A percentile compares a stretch with the other conserved stretches of the same genome.
These are phyloP conservation scores for Naganishia vaughanmartiniae DNA, from an alignment of 768 basidiomycete species.

Conservation along the genomic window DNA sequence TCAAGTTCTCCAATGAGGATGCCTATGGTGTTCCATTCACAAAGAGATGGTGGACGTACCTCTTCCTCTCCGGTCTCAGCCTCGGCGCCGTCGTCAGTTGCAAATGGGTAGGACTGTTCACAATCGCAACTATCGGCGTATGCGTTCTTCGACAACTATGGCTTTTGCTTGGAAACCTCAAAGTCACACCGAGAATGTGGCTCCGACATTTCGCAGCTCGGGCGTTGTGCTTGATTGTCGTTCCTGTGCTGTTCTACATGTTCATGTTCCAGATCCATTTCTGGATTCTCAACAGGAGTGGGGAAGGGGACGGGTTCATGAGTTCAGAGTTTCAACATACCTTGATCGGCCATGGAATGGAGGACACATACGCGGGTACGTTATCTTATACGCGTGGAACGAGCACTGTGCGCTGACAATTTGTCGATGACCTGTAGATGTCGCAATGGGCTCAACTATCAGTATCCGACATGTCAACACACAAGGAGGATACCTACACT, in stretches of 20 bases:
- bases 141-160: slow-evolving; percentile 83
- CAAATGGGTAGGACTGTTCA: slow-evolving; percentile 99
- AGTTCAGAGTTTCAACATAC: slow-evolving; percentile 98
- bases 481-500: slow-evolving; percentile 98
- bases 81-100: slow-evolving; percentile 89
- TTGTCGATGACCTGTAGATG: slow-evolving; percentile 57
- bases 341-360: slow-evolving; percentile 80
- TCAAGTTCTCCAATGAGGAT: slow-evolving; percentile 87
- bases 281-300: slow-evolving; percentile 77
- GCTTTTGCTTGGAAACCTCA: slow-evolving; percentile 80
- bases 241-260: slow-evolving; percentile 91
- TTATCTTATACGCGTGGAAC: not conserved
- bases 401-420: not conserved
- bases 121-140: slow-evolving; percentile 86
- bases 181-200: slow-evolving; percentile 71
- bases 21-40: slow-evolving; percentile 62
- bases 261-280: slow-evolving; percentile 95
- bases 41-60: slow-evolving; percentile 87
- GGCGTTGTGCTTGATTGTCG: slow-evolving; percentile 78
- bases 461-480: slow-evolving; percentile 89
- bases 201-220: slow-evolving; percentile 82
- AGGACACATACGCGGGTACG: slow-evolving; percentile 84
- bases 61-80: slow-evolving; percentile 76
- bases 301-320: slow-evolving; percentile 99
- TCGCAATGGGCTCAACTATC: slow-evolving; percentile 77